Percentiles rank a stretch among this genome's conserved stretches.
These are phyloP conservation scores for Mollisiaceae sp. DNA, from an alignment of 2,329 filamentous ascomycete species.

Conservation along the genomic window DNA sequence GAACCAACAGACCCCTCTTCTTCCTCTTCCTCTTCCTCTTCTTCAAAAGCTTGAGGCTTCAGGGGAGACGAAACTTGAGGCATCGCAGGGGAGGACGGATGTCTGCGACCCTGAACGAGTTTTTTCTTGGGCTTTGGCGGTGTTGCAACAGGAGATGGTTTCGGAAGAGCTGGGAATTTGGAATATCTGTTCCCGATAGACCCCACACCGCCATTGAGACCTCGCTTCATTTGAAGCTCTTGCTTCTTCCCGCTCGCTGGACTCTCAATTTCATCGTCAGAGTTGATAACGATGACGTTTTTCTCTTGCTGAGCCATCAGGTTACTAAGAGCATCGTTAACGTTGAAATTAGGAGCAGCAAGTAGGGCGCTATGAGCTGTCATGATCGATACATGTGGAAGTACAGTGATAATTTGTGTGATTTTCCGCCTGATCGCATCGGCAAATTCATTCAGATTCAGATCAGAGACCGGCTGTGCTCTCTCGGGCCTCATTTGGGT, in stretches of 20 bases:
- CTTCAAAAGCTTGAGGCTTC: slow-evolving; percentile 31
- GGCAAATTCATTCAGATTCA: slow-evolving; percentile 54
- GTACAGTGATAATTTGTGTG: slow-evolving; percentile 49
- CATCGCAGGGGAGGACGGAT: slow-evolving; percentile 35
- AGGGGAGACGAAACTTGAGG: slow-evolving; percentile 32
- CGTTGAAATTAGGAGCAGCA: slow-evolving; percentile 54
- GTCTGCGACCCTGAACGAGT: slow-evolving; percentile 42
- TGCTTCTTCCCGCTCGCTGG: slow-evolving; percentile 37
- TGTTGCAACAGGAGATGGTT: slow-evolving; percentile 26
- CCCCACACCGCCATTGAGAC: slow-evolving; percentile 57
- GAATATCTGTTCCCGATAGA: slow-evolving; percentile 65
- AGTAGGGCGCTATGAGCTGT: slow-evolving; percentile 55
- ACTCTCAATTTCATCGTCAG: slow-evolving; percentile 44
- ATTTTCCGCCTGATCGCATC: slow-evolving; percentile 7
- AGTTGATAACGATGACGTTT: slow-evolving; percentile 32
- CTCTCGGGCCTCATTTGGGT: slow-evolving; percentile 48
- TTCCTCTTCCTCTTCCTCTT: slow-evolving; percentile 31
- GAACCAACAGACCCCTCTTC: slow-evolving; percentile 33
- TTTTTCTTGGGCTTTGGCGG: slow-evolving; percentile 42
- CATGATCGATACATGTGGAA: slow-evolving; percentile 49
- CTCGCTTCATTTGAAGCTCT: slow-evolving; percentile 58
- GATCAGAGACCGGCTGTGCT: slow-evolving; percentile 51
- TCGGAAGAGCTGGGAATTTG: slow-evolving; percentile 48
- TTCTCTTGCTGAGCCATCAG: slow-evolving; percentile 46
- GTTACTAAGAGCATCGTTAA: slow-evolving; percentile 57